Evolutionary conservation across 768 basidiomycete species (phyloP).

Genomic region (Lentinula sp.): DNA sequence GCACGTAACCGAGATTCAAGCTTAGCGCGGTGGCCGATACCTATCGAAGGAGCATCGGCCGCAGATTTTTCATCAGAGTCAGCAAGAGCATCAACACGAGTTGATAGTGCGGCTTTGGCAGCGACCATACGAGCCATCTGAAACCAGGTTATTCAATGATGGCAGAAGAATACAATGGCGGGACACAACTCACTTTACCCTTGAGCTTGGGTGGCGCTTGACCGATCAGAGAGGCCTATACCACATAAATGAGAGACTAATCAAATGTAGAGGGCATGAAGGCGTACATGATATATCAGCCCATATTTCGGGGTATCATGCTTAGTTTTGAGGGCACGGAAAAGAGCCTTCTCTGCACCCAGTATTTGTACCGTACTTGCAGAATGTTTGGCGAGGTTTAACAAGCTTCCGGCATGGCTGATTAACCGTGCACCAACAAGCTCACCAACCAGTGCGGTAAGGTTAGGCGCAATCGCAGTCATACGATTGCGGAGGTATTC

Average conservation of each 20-base stretch:
- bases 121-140: slow-evolving; percentile 99
- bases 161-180: neutral
- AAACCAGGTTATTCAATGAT: neutral
- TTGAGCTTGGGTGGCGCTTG: slow-evolving; percentile 98
- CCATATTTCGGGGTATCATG: slow-evolving; percentile 99
- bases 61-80: slow-evolving; percentile 90
- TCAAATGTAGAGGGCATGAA: neutral
- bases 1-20: slow-evolving; percentile 90
- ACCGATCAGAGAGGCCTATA: slow-evolving; percentile 87
- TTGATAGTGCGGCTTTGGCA: slow-evolving; percentile 94
- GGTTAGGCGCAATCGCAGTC: slow-evolving; percentile 96
- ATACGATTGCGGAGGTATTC: slow-evolving; percentile 98
- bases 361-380: slow-evolving; percentile 97
- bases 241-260: slow-evolving; percentile 7
- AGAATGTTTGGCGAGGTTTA: slow-evolving; percentile 96
- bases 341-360: slow-evolving; percentile 96
- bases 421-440: slow-evolving; percentile 89
- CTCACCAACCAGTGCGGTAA: slow-evolving; percentile 89
- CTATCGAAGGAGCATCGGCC: slow-evolving; percentile 74
- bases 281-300: slow-evolving; percentile 90
- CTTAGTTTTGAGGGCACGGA: slow-evolving; percentile 96
- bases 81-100: slow-evolving; percentile 95
- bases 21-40: slow-evolving; percentile 90
- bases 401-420: slow-evolving; percentile 93
- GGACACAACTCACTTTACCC: slow-evolving; percentile 63